A percentile compares a stretch with the other conserved stretches of the same genome.
These are phyloP conservation scores for Trametes gibbosa DNA, from an alignment of 768 basidiomycete species.

Conservation along the genomic window DNA sequence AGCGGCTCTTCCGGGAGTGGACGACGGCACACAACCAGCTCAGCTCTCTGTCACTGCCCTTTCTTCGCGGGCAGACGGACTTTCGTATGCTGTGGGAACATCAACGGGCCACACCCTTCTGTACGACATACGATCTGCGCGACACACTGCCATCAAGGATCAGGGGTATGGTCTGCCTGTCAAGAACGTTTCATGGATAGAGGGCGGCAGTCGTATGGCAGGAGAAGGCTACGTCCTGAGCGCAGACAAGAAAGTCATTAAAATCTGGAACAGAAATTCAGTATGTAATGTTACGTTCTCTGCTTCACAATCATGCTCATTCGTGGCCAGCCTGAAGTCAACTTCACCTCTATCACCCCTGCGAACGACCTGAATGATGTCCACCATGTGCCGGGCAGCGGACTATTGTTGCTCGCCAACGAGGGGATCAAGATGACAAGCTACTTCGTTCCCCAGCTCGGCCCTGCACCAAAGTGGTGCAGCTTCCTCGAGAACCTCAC, in stretches of 20 bases:
- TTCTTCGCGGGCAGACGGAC: constrained; percentile 80
- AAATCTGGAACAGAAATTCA: constrained; percentile 89
- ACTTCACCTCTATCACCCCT: constrained; percentile 92
- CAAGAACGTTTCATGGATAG: constrained; percentile 84
- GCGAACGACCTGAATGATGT: constrained; percentile 87
- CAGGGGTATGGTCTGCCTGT: constrained; percentile 95
- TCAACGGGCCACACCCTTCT: constrained; percentile 92
- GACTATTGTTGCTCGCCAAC: constrained; percentile 88
- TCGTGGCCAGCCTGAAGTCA: constrained; percentile 62
- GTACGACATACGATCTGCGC: constrained; percentile 87
- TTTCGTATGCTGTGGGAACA: constrained; percentile 93
- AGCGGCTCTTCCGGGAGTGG: constrained; percentile 35
- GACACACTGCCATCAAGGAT: constrained; percentile 86
- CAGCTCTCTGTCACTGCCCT: constrained; percentile 77
- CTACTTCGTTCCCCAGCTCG: constrained; percentile 94
- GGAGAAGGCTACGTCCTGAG: constrained; percentile 87
- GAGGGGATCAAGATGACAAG: constrained; percentile 96
- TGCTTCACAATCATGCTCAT: background rate
- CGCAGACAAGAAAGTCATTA: constrained; percentile 95
- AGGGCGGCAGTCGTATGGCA: constrained; percentile 79
- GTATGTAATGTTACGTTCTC: constrained; percentile 45
- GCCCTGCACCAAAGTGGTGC: constrained; percentile 95
- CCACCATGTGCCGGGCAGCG: constrained; percentile 86
- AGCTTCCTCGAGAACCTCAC: constrained; percentile 98
- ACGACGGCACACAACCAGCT: constrained; percentile 31